These are phyloP conservation scores for Torrubiella hemipterigena DNA, from an alignment of 2,329 filamentous ascomycete species.

Conservation along the genomic window DNA sequence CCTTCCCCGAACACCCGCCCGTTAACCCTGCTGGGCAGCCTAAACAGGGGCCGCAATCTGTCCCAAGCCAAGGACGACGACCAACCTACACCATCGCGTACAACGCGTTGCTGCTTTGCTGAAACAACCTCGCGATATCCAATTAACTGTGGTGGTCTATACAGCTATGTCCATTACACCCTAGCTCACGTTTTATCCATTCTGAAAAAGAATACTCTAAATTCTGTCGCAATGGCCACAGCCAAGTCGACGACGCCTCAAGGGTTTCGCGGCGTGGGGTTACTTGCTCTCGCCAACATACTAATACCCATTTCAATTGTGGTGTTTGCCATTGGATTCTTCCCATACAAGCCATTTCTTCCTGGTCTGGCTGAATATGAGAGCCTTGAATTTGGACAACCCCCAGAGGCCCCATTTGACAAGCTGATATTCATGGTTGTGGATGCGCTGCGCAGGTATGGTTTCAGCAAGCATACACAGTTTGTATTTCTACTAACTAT, in stretches of 20 bases:
- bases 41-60: too few relatives aligned
- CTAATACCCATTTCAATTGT: conserved; percentile 64
- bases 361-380: conserved; percentile 68
- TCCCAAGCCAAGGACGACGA: too few relatives aligned
- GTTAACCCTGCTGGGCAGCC: too few relatives aligned
- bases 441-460: conserved; percentile 78
- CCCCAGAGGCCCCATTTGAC: conserved; percentile 64
- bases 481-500: background rate
- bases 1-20: too few relatives aligned
- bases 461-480: background rate
- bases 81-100: too few relatives aligned
- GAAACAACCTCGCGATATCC: too few relatives aligned
- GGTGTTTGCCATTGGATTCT: conserved; percentile 83
- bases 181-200: too few relatives aligned
- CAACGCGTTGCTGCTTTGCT: too few relatives aligned
- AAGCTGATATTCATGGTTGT: conserved; percentile 95
- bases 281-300: conserved; percentile 59
- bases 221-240: background rate
- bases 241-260: background rate
- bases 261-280: conserved; percentile 18
- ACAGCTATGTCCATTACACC: too few relatives aligned
- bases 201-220: too few relatives aligned
- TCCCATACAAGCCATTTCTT: conserved; percentile 92
- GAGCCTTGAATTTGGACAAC: conserved; percentile 37
- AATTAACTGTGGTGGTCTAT: too few relatives aligned